phyloP scores from a whole-genome alignment of 345 rosid species.

The Gossypium bickii region DNA sequence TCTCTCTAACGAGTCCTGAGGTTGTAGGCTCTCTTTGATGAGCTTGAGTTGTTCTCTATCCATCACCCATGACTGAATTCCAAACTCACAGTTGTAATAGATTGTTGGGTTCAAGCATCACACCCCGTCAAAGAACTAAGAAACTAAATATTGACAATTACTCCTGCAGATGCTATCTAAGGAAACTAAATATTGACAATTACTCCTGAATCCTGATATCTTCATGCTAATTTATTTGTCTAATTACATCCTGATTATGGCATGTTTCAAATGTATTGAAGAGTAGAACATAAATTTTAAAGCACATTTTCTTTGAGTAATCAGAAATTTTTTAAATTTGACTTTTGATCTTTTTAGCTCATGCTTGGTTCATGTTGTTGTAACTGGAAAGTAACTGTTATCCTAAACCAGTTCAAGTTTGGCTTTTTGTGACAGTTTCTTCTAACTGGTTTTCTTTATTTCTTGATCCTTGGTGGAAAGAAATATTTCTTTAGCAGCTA shows the following conservation, averaged over 20 bases:
- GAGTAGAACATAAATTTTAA: not conserved
- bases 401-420: not conserved
- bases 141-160: not conserved
- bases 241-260: not conserved
- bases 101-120: not conserved
- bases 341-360: not conserved
- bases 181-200: not conserved
- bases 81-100: too few relatives aligned
- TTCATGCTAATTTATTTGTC: not conserved
- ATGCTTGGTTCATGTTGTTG: not conserved
- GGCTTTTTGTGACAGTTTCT: not conserved
- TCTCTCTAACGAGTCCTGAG: too few relatives aligned
- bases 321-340: not conserved
- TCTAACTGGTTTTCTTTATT: not conserved
- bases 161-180: not conserved
- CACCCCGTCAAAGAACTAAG: not conserved
- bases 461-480: not conserved
- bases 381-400: not conserved
- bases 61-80: too few relatives aligned
- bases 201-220: not conserved
- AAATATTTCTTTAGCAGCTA: not conserved
- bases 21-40: too few relatives aligned
- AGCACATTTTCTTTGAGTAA: not conserved
- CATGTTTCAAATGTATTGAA: not conserved
- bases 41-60: too few relatives aligned